A percentile compares a stretch with the other conserved stretches of the same genome.
phyloP scores from a whole-genome alignment of 805 yeast genomes.

The Tetrapisispora namnaoensis region DNA sequence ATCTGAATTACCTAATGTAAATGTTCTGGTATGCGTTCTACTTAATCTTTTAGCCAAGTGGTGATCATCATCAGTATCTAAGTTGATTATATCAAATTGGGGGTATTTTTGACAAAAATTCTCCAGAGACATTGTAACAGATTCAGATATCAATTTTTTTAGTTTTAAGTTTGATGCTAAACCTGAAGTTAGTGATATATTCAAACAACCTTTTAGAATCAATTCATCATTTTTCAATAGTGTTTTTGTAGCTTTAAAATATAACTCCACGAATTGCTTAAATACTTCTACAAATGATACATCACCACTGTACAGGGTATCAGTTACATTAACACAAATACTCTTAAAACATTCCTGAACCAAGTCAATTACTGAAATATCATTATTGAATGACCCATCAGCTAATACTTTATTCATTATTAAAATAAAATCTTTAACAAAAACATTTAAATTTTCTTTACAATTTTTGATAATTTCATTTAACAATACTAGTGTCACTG shows the following conservation, averaged over 20 bases:
- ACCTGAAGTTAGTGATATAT: conserved; percentile 23
- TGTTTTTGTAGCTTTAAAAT: conserved; percentile 20
- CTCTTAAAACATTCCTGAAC: conserved; percentile 38
- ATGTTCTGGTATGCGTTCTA: conserved; percentile 23
- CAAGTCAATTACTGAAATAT: conserved; percentile 49
- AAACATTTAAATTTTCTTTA: conserved; percentile 72
- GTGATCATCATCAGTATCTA: conserved; percentile 5
- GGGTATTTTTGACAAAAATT: conserved; percentile 24
- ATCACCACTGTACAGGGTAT: conserved; percentile 58
- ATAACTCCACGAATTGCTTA: conserved; percentile 25
- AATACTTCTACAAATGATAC: conserved; percentile 38
- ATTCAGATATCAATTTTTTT: conserved; percentile 18
- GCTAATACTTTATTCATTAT: conserved; percentile 45
- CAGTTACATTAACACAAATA: conserved; percentile 47
- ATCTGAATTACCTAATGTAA: conserved; percentile 17
- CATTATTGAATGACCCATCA: conserved; percentile 36
- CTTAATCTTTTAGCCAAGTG: conserved; percentile 20
- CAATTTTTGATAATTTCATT: conserved; percentile 64
- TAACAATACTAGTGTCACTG: conserved; percentile 68
- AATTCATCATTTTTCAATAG: conserved; percentile 23
- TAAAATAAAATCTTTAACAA: conserved; percentile 58
- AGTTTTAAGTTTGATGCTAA: conserved; percentile 24
- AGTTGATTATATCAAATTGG: conserved; percentile 9
- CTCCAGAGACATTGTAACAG: conserved; percentile 17
- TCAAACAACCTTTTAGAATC: conserved; percentile 24